phyloP scores from a whole-genome alignment of 2,329 filamentous ascomycete species.

The Sarocladium oryzae region DNA sequence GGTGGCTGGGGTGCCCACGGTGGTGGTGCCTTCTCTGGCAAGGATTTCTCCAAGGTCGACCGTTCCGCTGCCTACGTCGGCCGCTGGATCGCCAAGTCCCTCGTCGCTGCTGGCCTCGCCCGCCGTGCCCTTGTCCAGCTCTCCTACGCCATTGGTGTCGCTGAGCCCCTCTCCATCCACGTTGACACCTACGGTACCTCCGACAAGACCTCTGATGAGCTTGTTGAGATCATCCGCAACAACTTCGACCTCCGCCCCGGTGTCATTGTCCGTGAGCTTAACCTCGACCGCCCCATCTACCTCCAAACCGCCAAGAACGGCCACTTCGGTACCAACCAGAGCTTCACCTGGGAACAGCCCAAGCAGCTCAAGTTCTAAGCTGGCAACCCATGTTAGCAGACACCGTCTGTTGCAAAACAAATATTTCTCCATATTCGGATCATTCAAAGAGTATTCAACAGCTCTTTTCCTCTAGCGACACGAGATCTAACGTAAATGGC shows the following conservation, averaged over 20 bases:
- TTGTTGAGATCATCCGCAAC: conserved; percentile 86
- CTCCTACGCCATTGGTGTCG: conserved; percentile 98
- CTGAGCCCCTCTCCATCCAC: conserved; percentile 95
- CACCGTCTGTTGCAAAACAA: not conserved
- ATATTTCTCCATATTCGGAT: conserved; percentile 11
- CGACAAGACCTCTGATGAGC: conserved; percentile 79
- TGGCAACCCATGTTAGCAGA: not conserved
- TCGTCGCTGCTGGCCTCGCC: conserved; percentile 81
- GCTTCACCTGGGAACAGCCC: conserved; percentile 97
- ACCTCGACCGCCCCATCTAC: conserved; percentile 95
- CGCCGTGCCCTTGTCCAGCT: conserved; percentile 95
- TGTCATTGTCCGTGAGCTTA: conserved; percentile 97
- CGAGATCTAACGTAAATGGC: conserved; percentile 23
- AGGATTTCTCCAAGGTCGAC: conserved; percentile 99
- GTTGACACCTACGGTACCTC: conserved; percentile 98
- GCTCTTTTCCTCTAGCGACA: conserved; percentile 20
- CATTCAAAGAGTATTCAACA: conserved; percentile 33
- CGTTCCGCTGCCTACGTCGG: conserved; percentile 95
- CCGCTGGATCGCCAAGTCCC: conserved; percentile 98
- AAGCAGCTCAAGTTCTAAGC: conserved; percentile 87
- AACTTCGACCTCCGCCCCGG: conserved; percentile 98
- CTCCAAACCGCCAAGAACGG: conserved; percentile 98
- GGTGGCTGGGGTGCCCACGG: conserved; percentile 99
- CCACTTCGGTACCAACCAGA: conserved; percentile 96
- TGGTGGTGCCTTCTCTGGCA: conserved; percentile 99